Base-by-base conservation (phyloP, 2,329 filamentous ascomycete genomes). In the Colletotrichum sansevieriae region DNA sequence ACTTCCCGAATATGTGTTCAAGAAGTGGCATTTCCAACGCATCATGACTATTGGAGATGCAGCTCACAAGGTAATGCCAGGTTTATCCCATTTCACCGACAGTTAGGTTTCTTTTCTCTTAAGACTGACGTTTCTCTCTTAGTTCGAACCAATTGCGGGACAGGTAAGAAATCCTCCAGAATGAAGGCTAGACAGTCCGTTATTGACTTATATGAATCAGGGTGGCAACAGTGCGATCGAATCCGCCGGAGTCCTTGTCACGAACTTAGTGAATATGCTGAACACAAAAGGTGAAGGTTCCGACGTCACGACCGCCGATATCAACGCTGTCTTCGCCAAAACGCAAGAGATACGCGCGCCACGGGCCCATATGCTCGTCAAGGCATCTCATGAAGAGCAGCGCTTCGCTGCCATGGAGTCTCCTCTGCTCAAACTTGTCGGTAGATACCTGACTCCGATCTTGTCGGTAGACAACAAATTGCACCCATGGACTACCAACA, bases 31-130 rank as follows among this genome's bases (percentile, higher is more conserved):
- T 60, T 77, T 75, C 58, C 60, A 72, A 8, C 71, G 77, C 3
- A 76, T 79, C 9, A 65, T 79, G 1, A 71, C 71, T 3, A 68
- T 80, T 1, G 78, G 78, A 3, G 78, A 80, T 47, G 72, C 77
- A 0, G 74, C 70, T 1, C 78, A 80, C 64, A 80, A 80, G 74
- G 76, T 76, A 67, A 0, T 2, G 10, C 18, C 12, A 12, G 10
- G 2, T 12, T 10, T n/a, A 18, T 7, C 20, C 8, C 25, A 8
- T 46, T 22, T n/a, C 43, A 2, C 15, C 25, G 3, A 4, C 25
- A 15, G 4, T 15, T 22, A 22, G 10, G 29, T 6, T 33, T 3
- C 3, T 11, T 18, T 51, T 18, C 2, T 18, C 18, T 18, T 18
- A 18, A 18, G 18, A 22, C 56, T 52, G 18, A 59, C 25, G 4